Evolutionary conservation across 2,329 filamentous ascomycete species (phyloP), one percentile per base, ranked within the genome.

Genomic region (Colletotrichum cereale): DNA sequence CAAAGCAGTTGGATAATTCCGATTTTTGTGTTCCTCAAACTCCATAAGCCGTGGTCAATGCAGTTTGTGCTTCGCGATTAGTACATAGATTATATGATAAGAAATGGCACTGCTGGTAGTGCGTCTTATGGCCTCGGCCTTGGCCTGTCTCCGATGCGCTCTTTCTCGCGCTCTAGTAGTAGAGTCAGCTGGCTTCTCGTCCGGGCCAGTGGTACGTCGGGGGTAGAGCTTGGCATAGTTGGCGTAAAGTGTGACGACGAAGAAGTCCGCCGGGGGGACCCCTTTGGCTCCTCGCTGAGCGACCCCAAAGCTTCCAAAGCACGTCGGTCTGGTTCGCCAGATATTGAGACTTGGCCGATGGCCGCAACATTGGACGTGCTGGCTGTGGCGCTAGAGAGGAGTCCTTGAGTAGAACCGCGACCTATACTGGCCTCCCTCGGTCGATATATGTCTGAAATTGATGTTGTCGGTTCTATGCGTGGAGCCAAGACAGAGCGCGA

Each of bases 121-220:
- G 31, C 26, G 42, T 55, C 26, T 62, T 48, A 72, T 24, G 66
- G 52, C 55, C 62, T 65, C 10, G 48, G 61, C 62, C 66, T 71
- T 44, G 66, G 56, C 38, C 62, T 61, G 34, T 72, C 70, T 29
- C 70, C 70, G 38, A 70, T n/a, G 12, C 66, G 60, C 57, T 64
- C 79, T 74, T 84, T 87, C 73, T 88, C 87, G 44, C 86, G 84
- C 74, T 89, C 87, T 26, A 91, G 81, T 1, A 91, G 80, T 5
- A 91, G 79, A 12, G 86, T 87, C 36, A 91, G 80, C 76, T 91
- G 88, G 75, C 88, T 90, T 78, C 86, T 89, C n/a, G 88, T 87
- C 68, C 88, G 83, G n/a, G 83, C 87, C 60, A 90, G 80, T 5
- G 86, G 86, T 10, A 88, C 81, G 18, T 79, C 79, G 34, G 84